These are phyloP conservation scores for Echinochloa phyllopogon DNA, from an alignment of 176 grass and related monocot species.

Conservation along the genomic window DNA sequence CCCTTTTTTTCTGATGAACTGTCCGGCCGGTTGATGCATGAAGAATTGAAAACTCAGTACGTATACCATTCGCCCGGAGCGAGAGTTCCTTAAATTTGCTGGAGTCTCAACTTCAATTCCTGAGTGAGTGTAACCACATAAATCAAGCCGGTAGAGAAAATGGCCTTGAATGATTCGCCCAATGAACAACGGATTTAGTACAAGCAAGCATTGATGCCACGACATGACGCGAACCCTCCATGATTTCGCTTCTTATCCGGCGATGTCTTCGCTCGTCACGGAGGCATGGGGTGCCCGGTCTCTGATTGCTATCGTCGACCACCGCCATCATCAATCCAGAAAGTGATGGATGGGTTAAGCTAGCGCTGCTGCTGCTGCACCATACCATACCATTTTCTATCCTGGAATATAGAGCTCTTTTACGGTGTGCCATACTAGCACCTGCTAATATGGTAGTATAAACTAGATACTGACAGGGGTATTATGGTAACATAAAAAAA, in stretches of 20 bases:
- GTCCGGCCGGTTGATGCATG: too few species aligned
- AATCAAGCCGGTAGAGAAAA: not conserved
- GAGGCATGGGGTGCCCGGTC: conserved; percentile 23
- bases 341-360: not conserved
- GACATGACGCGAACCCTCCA: conserved; percentile 25
- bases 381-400: conserved; percentile 34
- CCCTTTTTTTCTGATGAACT: too few species aligned
- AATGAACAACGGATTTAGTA: not conserved
- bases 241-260: conserved; percentile 22
- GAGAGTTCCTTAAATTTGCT: too few species aligned
- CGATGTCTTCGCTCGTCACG: not conserved
- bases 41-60: too few species aligned
- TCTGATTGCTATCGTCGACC: not conserved
- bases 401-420: too few species aligned
- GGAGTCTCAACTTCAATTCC: too few species aligned
- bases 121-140: not conserved
- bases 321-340: conserved; percentile 24
- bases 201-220: conserved; percentile 27
- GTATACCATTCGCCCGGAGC: too few species aligned
- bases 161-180: conserved; percentile 2
- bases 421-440: too few species aligned
- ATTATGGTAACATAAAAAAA: too few species aligned
- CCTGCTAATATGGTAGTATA: too few species aligned
- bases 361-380: not conserved
- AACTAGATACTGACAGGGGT: too few species aligned